Evolutionary conservation across 2,329 filamentous ascomycete genomes (phyloP), one percentile per base, ranked within the genome.

Genomic region (Pyricularia pennisetigena): DNA sequence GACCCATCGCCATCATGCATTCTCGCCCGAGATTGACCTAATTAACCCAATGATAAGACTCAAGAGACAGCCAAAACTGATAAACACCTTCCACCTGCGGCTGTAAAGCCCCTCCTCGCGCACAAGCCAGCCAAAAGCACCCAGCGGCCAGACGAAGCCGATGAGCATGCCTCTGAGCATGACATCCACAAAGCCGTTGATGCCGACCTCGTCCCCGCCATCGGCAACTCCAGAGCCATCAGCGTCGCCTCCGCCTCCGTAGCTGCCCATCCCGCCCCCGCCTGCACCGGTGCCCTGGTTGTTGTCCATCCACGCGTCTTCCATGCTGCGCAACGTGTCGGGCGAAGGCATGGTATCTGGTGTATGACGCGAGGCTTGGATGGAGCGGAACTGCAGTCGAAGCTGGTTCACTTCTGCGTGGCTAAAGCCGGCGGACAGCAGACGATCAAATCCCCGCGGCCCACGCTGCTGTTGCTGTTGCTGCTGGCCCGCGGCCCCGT

Each of bases 141-240:
- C 94, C 10, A 98, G 78, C 4, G 95, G 95, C 87, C 94, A 98
- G 77, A 99, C 91, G 82, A 98, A 99, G 0, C 95, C 95, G 74
- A 95, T 91, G 69, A 96, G 81, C 77, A 95, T 92, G 4, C 94
- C 95, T 79, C 90, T 91, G 69, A 98, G 83, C 81, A 97, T 87
- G 74, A 96, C 90, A 74, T 98, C 94, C 63, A 97, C 81, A 12
- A 91, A 85, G 0, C 86, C 88, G 20, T 77, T 74, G 66, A 81
- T 79, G 30, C 79, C 79, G 1, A 78, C 75, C 20, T 81, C 78
- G 68, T 85, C 82, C 54, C 84, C 83, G 3, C 83, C 81, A 29
- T 82, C 81, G 41, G 84, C 81, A 71, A 83, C 82, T 29, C 79
- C 81, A 20, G 76, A 74, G 61, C 78, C 77, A n/a, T 73, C 72